phyloP scores from a whole-genome alignment of 129 eudicot species.

The Centella asiatica region DNA sequence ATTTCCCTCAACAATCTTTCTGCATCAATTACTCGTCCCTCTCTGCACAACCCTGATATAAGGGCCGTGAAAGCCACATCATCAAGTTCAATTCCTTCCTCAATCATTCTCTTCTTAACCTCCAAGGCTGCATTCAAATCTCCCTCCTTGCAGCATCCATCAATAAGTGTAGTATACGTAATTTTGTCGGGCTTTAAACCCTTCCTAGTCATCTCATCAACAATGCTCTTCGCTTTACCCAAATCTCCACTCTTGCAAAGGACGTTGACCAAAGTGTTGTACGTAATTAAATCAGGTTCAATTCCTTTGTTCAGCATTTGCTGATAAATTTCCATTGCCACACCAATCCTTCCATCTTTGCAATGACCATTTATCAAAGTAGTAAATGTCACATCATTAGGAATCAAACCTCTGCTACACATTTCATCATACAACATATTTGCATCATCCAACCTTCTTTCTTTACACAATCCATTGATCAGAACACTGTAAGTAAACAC shows the following conservation, averaged over 20 bases:
- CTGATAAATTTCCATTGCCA: slow-evolving; percentile 51
- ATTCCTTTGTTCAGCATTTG: slow-evolving; percentile 48
- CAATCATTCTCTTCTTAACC: slow-evolving; percentile 38
- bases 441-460: slow-evolving; percentile 47
- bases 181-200: slow-evolving; percentile 71
- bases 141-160: slow-evolving; percentile 74
- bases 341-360: slow-evolving; percentile 30
- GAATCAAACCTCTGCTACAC: slow-evolving; percentile 51
- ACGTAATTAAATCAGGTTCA: slow-evolving; percentile 59
- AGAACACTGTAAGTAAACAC: slow-evolving; percentile 63
- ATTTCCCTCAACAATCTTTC: slow-evolving; percentile 59
- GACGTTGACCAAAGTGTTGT: slow-evolving; percentile 60
- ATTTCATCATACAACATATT: slow-evolving; percentile 50
- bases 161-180: slow-evolving; percentile 69
- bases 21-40: slow-evolving; percentile 50
- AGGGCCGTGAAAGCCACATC: slow-evolving; percentile 74
- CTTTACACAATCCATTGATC: slow-evolving; percentile 59
- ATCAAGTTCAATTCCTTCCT: slow-evolving; percentile 57
- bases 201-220: slow-evolving; percentile 44
- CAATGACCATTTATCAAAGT: slow-evolving; percentile 74
- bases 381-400: slow-evolving; percentile 65
- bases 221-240: slow-evolving; percentile 37
- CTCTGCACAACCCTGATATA: slow-evolving; percentile 66
- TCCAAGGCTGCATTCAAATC: slow-evolving; percentile 50
- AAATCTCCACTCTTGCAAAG: slow-evolving; percentile 62